Evolutionary conservation across 2,329 filamentous ascomycete species (phyloP).

Genomic region (Aspergillus tanneri): DNA sequence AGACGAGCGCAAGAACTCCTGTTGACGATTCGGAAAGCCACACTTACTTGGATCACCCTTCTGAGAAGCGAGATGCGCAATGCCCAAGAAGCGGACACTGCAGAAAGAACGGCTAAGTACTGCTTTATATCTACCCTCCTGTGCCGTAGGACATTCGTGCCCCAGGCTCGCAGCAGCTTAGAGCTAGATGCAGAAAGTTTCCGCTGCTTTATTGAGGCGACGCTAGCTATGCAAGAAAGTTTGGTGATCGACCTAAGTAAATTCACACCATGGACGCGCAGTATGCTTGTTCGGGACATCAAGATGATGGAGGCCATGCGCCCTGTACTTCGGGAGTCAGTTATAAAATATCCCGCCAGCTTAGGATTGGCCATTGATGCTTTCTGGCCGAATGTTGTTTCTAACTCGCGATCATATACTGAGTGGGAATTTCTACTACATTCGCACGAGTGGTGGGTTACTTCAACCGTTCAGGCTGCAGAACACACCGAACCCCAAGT

Average conservation of each 20-base stretch:
- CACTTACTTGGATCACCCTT: constrained; percentile 51
- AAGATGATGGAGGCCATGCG: constrained; percentile 45
- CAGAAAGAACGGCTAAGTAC: constrained; percentile 45
- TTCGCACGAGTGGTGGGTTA: constrained; percentile 33
- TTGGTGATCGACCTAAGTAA: constrained; percentile 37
- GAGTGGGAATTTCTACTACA: constrained; percentile 22
- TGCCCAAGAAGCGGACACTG: constrained; percentile 38
- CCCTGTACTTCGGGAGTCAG: constrained; percentile 33
- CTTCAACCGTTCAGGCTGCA: constrained; percentile 28
- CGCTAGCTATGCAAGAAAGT: constrained; percentile 51
- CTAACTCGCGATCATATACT: constrained; percentile 16
- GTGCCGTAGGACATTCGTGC: constrained; percentile 51
- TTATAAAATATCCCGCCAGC: constrained; percentile 29
- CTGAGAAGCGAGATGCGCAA: constrained; percentile 50
- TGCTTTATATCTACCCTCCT: constrained; percentile 58
- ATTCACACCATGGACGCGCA: constrained; percentile 37
- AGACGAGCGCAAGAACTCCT: constrained; percentile 37
- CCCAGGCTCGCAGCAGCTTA: constrained; percentile 6
- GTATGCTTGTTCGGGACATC: constrained; percentile 49
- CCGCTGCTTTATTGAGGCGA: constrained; percentile 39
- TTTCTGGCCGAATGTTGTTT: constrained; percentile 45
- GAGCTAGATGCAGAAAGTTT: constrained; percentile 15
- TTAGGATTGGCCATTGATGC: constrained; percentile 39
- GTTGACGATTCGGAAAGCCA: constrained; percentile 42
- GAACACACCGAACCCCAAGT: constrained; percentile 33